phyloP scores from a whole-genome alignment of 73 alveolate species.

The Tetrahymena thermophila region DNA sequence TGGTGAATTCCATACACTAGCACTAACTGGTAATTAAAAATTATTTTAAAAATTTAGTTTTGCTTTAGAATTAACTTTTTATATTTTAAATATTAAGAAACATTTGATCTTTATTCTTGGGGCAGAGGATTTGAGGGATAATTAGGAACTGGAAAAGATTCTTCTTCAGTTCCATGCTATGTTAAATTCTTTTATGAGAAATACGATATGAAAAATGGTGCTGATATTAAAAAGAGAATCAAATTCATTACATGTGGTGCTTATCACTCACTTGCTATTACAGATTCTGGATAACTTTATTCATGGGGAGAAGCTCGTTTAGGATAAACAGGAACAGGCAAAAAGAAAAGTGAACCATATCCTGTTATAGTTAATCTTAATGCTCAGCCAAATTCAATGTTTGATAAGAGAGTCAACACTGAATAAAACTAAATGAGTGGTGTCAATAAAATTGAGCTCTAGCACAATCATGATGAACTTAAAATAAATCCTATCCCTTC shows the following conservation, averaged over 20 bases:
- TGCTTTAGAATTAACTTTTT: background rate
- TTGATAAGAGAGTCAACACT: background rate
- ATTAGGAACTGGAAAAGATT: slow-evolving; percentile 88
- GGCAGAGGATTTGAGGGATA: slow-evolving; percentile 99
- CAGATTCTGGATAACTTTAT: slow-evolving; percentile 75
- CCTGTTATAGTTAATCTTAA: slow-evolving; percentile 52
- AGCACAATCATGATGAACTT: background rate
- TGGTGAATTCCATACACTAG: slow-evolving; percentile 96
- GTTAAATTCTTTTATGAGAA: slow-evolving; percentile 71
- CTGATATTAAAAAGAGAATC: slow-evolving; percentile 65
- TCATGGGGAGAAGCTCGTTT: slow-evolving; percentile 99
- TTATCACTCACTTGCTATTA: slow-evolving; percentile 89
- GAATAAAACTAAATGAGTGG: slow-evolving; percentile 11
- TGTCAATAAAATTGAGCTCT: slow-evolving; percentile 1
- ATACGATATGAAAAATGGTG: background rate
- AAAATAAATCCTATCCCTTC: background rate
- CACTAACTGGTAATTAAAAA: slow-evolving; percentile 62
- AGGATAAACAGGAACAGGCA: slow-evolving; percentile 94
- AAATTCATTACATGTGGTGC: slow-evolving; percentile 91
- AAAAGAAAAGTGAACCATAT: slow-evolving; percentile 62
- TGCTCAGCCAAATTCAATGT: background rate
- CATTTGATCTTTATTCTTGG: slow-evolving; percentile 95
- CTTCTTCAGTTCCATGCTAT: slow-evolving; percentile 92
- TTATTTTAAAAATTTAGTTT: background rate
- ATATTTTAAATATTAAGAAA: background rate